Base-by-base conservation (phyloP, 139 green algal species). In the Chlorella sp. region DNA sequence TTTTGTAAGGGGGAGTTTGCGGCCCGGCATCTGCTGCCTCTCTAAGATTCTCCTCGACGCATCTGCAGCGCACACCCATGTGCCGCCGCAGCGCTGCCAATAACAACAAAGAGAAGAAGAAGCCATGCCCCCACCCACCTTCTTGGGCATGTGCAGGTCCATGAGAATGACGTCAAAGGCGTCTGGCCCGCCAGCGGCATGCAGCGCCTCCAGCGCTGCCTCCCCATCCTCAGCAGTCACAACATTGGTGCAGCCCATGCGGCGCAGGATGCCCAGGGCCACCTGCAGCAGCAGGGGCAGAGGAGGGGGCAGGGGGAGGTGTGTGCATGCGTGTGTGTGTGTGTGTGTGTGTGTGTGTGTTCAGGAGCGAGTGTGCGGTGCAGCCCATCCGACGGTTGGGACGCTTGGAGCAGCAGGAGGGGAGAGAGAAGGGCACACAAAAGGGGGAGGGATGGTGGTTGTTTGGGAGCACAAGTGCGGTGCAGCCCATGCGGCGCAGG, bases 141-240 rank as follows among this genome's bases (percentile, higher is more conserved):
- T 97, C n/a, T 94, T 84, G 0, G 96, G 96, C 96, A 98, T 98
- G 91, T 99, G 97, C 9, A 98, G 93, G 90, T 98, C 96, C 90
- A 97, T 98, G 32, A 98, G 93, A 73, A 98, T 95, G 81, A 98
- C 88, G 90, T 98, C 92, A 84, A 97, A 98, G 14, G 93, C 91
- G 80, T 95, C 93, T 11, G 88, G 87, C 2, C 94, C 96, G 3
- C 95, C 95, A 0, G 87, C 77, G 0, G 76, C 86, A 3, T 91
- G 80, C 22, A 98, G 73, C 30, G 91, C 86, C 30, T 92, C 64
- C 66, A 96, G 81, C 32, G 94, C 94, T 76, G 93, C 86, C 83
- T 93, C 85, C 2, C 93, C 91, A 71, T 97, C 93, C 34, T 75
- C 66, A 36, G 90, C 95, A 0, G 87, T 94, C 9, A 82, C 88